Evolutionary conservation across 345 rosid species (phyloP).

Genomic region (Erysimum cheiranthoides): DNA sequence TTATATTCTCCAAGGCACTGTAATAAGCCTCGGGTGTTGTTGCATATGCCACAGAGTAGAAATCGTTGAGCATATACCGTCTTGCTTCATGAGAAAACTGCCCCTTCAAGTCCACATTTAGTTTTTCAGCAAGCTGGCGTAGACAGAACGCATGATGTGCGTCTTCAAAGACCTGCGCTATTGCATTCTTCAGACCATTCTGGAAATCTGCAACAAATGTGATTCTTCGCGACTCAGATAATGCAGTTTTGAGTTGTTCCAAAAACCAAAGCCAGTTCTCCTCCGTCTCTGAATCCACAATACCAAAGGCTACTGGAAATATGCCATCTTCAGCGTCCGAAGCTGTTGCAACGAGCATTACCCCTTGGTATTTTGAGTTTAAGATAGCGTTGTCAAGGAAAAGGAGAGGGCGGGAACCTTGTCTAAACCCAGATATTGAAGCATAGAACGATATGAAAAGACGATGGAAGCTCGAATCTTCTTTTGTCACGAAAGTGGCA

Average conservation of each 20-base stretch:
- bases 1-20: slow-evolving; percentile 65
- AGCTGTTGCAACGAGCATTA: slow-evolving; percentile 70
- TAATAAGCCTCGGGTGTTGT: slow-evolving; percentile 65
- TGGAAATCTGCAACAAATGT: slow-evolving; percentile 87
- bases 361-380: slow-evolving; percentile 86
- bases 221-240: slow-evolving; percentile 57
- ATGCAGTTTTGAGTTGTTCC: slow-evolving; percentile 69
- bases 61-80: slow-evolving; percentile 76
- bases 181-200: slow-evolving; percentile 70
- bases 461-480: slow-evolving; percentile 89
- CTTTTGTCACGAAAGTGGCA: slow-evolving; percentile 78
- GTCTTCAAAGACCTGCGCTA: slow-evolving; percentile 71
- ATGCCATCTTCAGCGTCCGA: slow-evolving; percentile 83
- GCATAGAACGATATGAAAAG: slow-evolving; percentile 88
- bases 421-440: slow-evolving; percentile 77
- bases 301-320: slow-evolving; percentile 83
- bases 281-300: slow-evolving; percentile 81
- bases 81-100: slow-evolving; percentile 95
- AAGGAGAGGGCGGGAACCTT: slow-evolving; percentile 89
- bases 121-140: slow-evolving; percentile 81
- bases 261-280: slow-evolving; percentile 93
- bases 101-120: slow-evolving; percentile 73
- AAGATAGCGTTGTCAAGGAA: slow-evolving; percentile 75
- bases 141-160: slow-evolving; percentile 82
- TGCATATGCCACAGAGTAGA: slow-evolving; percentile 82